Percentiles rank a stretch among this genome's conserved stretches.
Evolutionary conservation across 768 basidiomycete species (phyloP).

Genomic region (Phanerochaete carnosa): DNA sequence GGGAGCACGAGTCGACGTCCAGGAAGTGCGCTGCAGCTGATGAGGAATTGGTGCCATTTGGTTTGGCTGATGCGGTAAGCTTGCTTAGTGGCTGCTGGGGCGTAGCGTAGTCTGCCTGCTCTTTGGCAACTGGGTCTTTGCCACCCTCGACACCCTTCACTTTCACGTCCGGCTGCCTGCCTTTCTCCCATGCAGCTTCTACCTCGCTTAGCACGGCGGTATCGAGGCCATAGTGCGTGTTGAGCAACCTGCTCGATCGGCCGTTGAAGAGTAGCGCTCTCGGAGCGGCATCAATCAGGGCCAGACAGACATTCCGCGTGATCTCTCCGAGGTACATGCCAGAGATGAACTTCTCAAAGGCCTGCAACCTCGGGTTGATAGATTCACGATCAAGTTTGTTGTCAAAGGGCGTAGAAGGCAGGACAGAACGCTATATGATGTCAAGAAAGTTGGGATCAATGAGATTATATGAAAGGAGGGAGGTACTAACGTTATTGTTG

Average conservation of each 20-base stretch:
- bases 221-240: slow-evolving; percentile 93
- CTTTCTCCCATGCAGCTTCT: slow-evolving; percentile 65
- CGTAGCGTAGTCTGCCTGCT: not conserved
- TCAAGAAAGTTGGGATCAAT: not conserved
- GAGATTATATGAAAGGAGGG: not conserved
- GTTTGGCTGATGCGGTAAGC: slow-evolving; percentile 10
- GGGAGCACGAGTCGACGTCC: slow-evolving; percentile 19
- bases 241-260: slow-evolving; percentile 64
- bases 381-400: slow-evolving; percentile 89
- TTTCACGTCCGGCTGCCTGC: slow-evolving; percentile 12
- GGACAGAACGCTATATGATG: slow-evolving; percentile 58
- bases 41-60: not conserved
- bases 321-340: slow-evolving; percentile 99
- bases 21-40: slow-evolving; percentile 15
- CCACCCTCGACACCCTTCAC: slow-evolving; percentile 16
- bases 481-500: slow-evolving; percentile 74
- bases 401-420: slow-evolving; percentile 89
- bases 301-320: slow-evolving; percentile 77
- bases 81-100: not conserved
- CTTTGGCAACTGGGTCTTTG: slow-evolving; percentile 2
- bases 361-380: slow-evolving; percentile 91
- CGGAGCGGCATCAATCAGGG: slow-evolving; percentile 76
- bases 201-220: slow-evolving; percentile 87
- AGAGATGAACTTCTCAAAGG: slow-evolving; percentile 97
- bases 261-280: slow-evolving; percentile 77